Evolutionary conservation across 148 eudicot genomes (phyloP).

Genomic region (Rhododendron ovatum): DNA sequence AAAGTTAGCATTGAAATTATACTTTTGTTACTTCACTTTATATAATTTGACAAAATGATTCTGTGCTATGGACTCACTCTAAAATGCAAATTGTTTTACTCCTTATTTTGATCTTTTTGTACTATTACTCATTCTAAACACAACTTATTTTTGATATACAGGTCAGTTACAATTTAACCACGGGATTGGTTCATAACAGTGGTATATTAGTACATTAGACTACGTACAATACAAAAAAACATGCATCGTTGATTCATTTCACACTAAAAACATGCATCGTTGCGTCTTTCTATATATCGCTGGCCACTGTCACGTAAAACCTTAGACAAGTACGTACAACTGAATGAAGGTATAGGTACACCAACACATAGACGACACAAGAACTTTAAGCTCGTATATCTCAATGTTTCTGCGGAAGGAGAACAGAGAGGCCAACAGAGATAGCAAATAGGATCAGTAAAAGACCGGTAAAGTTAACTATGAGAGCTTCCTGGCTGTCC

Average conservation of each 20-base stretch:
- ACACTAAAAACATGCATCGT: background rate
- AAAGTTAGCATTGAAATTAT: no score
- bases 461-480: slow-evolving; percentile 51
- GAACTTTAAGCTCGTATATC: background rate
- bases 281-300: background rate
- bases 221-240: background rate
- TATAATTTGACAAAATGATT: no score
- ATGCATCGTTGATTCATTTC: background rate
- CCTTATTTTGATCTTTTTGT: no score
- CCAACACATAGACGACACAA: background rate
- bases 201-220: no score
- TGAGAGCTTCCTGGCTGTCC: slow-evolving; percentile 33
- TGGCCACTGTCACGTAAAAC: background rate
- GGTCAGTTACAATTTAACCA: no score
- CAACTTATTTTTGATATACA: no score
- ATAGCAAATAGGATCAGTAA: slow-evolving; percentile 39
- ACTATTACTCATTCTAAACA: no score
- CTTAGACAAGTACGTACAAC: background rate
- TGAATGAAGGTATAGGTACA: background rate
- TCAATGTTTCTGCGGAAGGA: slow-evolving; percentile 22
- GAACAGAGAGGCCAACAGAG: slow-evolving; percentile 34
- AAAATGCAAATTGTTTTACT: no score
- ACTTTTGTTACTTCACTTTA: no score
- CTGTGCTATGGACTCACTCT: no score
- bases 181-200: no score